Base-by-base conservation (phyloP, 768 basidiomycete species). In the Pleurotus citrinopileatus region DNA sequence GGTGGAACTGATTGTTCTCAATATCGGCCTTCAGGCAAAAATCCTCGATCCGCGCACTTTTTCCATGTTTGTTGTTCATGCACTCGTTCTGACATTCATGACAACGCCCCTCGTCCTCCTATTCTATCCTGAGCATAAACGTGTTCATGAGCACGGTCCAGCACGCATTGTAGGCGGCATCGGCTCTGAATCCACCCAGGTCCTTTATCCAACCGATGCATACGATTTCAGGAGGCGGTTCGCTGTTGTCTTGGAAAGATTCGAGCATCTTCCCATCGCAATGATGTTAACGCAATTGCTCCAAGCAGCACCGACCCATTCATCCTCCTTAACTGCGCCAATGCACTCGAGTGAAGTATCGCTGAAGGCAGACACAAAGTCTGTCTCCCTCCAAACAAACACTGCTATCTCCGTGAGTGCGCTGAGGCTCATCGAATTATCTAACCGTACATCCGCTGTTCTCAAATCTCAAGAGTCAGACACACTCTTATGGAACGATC, bases 1-100 rank as follows among this genome's bases (percentile, higher is more conserved):
- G 19, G 91, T 94, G 19, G 93, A 95, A 66, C 82, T 95, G 23
- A 94, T 97, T 58, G 93, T 94, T 6, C 81, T 95, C 63, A 97
- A 97, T 64, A 84, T 95, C 57, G 94, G 94, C 46, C 75, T 91
- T 5, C 67, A 75, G 55, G 90, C 90, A 2, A 70, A 71, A 12
- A 84, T 90, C 53, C 74, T 89, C 42, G 75, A 82, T 62, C 69
- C 74, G 0, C 78, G 82, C 23, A 80, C 87, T 9, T 93, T 95
- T 74, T 90, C 91, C 0, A 94, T 94, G 89, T 91, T 95, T 58
- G 92, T 95, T 55, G 72, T 94, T 45, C 82, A 84, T 43, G 85
- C 88, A 3, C 70, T 92, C 37, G 70, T 92, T 44, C 73, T 93
- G 43, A 93, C 92, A 0, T 85, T 90, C 72, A 79, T 91, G 54